Evolutionary conservation across 2,329 filamentous ascomycete species (phyloP).

Genomic region (Diaporthe capsici): DNA sequence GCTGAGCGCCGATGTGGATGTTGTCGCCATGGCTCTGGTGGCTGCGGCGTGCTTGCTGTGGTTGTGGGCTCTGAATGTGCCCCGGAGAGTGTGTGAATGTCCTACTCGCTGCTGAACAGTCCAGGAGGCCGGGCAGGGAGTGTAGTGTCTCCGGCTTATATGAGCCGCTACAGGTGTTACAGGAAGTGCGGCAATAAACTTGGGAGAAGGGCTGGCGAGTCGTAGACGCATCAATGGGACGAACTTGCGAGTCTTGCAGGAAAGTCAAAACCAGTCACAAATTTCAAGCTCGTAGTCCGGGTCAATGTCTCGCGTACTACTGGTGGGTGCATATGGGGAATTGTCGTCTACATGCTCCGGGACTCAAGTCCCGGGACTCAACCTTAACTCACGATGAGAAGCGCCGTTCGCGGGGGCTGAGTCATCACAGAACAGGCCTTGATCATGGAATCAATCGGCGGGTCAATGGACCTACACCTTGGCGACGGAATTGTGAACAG

Average conservation of each 20-base stretch:
- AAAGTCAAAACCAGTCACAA: constrained; percentile 3
- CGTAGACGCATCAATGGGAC: constrained; percentile 34
- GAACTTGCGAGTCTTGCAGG: neutral
- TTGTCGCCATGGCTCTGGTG: constrained; percentile 54
- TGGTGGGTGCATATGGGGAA: neutral
- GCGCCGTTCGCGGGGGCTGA: constrained; percentile 24
- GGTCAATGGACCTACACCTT: neutral
- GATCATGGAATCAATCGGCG: neutral
- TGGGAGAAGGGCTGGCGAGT: constrained; percentile 19
- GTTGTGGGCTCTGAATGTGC: neutral
- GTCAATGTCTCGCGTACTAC: neutral
- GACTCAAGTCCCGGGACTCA: neutral
- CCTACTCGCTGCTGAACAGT: constrained; percentile 1
- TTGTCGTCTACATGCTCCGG: neutral
- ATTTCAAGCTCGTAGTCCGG: constrained; percentile 5
- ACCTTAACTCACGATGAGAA: constrained; percentile 10
- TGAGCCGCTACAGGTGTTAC: constrained; percentile 16
- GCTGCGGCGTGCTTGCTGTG: neutral
- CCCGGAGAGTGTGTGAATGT: neutral
- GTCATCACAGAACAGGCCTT: constrained; percentile 8
- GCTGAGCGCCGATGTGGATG: constrained; percentile 46
- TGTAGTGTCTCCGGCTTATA: constrained; percentile 33
- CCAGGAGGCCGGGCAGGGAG: neutral
- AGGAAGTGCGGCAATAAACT: constrained; percentile 19
- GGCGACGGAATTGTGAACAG: neutral